A percentile compares a stretch with the other conserved stretches of the same genome.
These are phyloP conservation scores for Liquidambar formosana DNA, from an alignment of 164 flowering plant species.

Conservation along the genomic window DNA sequence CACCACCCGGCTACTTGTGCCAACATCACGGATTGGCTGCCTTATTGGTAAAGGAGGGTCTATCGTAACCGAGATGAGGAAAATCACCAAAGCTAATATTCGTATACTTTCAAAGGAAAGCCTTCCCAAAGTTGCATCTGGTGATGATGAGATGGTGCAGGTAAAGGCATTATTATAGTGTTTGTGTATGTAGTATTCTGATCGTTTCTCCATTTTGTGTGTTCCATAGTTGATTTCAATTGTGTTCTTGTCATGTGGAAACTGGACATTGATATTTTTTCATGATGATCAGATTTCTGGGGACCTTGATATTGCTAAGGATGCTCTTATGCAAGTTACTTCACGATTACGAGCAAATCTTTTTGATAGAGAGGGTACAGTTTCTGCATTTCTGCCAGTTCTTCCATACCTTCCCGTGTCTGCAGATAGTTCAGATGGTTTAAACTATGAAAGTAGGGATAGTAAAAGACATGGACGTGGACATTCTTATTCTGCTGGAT, in stretches of 20 bases:
- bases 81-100: conserved; percentile 79
- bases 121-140: conserved; percentile 85
- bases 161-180: conserved; percentile 30
- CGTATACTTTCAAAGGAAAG: conserved; percentile 86
- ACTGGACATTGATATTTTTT: conserved; percentile 1
- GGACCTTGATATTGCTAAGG: conserved; percentile 80
- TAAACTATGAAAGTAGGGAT: conserved; percentile 76
- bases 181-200: neutral
- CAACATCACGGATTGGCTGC: conserved; percentile 86
- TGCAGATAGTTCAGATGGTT: conserved; percentile 55
- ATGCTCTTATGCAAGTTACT: conserved; percentile 78
- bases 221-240: neutral
- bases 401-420: conserved; percentile 79
- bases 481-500: conserved; percentile 67
- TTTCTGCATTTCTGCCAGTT: conserved; percentile 73
- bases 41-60: conserved; percentile 96
- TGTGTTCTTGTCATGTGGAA: neutral
- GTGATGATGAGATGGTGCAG: conserved; percentile 98
- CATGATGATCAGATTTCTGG: conserved; percentile 71
- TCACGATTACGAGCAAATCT: conserved; percentile 81
- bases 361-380: conserved; percentile 88
- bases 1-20: conserved; percentile 86
- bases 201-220: neutral
- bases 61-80: conserved; percentile 88
- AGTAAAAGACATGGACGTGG: conserved; percentile 75